Conservation (phyloP, 768 basidiomycete species). For the Lentinula guzmanii region DNA sequence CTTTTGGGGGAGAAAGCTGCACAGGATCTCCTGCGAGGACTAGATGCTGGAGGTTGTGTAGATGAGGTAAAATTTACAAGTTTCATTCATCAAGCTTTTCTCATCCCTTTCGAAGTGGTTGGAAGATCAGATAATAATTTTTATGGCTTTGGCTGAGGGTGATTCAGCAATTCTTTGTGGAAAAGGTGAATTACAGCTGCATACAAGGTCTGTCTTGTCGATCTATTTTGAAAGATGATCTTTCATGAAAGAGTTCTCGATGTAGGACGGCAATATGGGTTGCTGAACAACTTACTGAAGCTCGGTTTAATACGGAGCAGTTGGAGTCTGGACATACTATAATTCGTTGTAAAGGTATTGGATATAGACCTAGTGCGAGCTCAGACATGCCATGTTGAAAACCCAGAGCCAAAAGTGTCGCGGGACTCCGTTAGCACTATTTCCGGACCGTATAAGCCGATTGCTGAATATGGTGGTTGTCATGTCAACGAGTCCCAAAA, state of each 20-base stretch:
- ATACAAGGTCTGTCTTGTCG: constrained; percentile 48
- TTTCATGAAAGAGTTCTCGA: not conserved
- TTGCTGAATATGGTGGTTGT: not conserved
- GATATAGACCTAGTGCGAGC: constrained; percentile 26
- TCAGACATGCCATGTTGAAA: not conserved
- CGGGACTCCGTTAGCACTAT: not conserved
- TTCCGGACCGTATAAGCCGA: not conserved
- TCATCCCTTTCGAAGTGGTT: constrained; percentile 21
- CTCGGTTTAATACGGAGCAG: constrained; percentile 52
- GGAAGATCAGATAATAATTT: constrained; percentile 75
- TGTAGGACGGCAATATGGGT: constrained; percentile 66
- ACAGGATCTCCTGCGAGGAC: constrained; percentile 45
- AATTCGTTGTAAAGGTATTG: constrained; percentile 62
- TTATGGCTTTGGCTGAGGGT: constrained; percentile 69
- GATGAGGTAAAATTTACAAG: constrained; percentile 46
- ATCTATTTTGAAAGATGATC: not conserved
- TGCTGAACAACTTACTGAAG: constrained; percentile 61
- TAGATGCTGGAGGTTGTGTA: constrained; percentile 64
- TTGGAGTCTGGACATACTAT: constrained; percentile 31
- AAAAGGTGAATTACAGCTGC: constrained; percentile 53
- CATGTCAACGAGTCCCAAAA: not conserved
- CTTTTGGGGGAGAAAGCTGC: constrained; percentile 59
- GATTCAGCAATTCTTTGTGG: constrained; percentile 50
- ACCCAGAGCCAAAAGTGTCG: not conserved
- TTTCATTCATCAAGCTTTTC: not conserved